Base-by-base conservation (phyloP, 108 stramenopile species). In the Skeletonema tropicum region DNA sequence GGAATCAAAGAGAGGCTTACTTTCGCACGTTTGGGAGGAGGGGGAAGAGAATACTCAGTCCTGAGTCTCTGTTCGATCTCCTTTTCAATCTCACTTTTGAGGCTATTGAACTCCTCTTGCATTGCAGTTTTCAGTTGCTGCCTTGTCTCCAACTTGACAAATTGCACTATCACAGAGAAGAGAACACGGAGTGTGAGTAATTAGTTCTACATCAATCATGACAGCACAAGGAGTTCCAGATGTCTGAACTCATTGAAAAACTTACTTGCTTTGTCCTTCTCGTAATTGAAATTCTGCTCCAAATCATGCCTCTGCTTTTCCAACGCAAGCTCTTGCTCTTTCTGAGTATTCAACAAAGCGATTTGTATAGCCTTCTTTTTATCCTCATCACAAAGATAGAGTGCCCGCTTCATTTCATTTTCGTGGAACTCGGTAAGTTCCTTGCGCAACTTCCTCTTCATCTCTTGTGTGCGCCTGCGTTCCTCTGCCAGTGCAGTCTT, bases 401-500 rank as follows among this genome's bases (percentile, higher is more conserved):
- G 48, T 14, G 67, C 33, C 9, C 13, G 32, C 17, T 1, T 52
- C 26, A 57, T 49, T 19, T 46, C 67, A 48, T 57, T 68, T 13
- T 57, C 33, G 48, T 68, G 35, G 4, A 9, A 55, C 21, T 39
- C 30, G 7, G 14, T 57, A 17, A 57, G 31, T 33, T 68, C 67
- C 52, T 68, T 55, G 13, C 67, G 67, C 19, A 68, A 68, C 55
- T 55, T 68, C 17, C 14, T 57, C 55, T 68, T 48, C 52, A 68
- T 57, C 3, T 57, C 52, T 49, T 55, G 67, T 2, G 35, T 49
- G 32, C 55, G 48, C 11, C 6, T 17, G 11, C 67, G 48, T 35
- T 68, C 67, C 15, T 68, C 67, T 35, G 31, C 67, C 67, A 68
- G 26, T 5, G 52, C 52, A n/a, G 14, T 19, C 67, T 49, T 68